These are phyloP conservation scores for Mycena latifolia DNA, from an alignment of 768 basidiomycete genomes.

Conservation along the genomic window DNA sequence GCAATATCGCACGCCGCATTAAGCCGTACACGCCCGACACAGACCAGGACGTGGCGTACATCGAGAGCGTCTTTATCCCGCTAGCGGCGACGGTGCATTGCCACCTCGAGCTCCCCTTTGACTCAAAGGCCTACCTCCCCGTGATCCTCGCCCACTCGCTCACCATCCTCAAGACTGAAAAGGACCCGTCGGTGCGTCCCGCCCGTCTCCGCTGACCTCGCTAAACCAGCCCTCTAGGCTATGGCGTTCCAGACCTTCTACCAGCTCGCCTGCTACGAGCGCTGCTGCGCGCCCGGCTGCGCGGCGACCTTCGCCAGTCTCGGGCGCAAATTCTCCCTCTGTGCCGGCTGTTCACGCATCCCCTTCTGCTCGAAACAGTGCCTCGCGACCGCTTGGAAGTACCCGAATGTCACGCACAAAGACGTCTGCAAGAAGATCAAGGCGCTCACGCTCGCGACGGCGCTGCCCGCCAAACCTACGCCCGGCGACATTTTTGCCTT, in stretches of 20 bases:
- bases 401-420: conserved; percentile 3
- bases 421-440: conserved; percentile 15
- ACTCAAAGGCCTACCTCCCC: neutral
- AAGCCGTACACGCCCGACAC: conserved; percentile 9
- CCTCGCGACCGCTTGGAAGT: conserved; percentile 9
- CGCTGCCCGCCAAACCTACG: neutral
- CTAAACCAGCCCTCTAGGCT: neutral
- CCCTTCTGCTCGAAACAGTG: conserved; percentile 8
- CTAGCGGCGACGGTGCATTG: conserved; percentile 1
- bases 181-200: neutral
- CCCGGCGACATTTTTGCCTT: neutral
- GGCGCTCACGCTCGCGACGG: neutral
- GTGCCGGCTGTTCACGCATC: conserved; percentile 3
- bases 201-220: neutral
- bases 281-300: conserved; percentile 11
- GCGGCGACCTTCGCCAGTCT: neutral
- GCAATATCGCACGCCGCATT: neutral
- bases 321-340: conserved; percentile 6
- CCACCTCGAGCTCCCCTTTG: conserved; percentile 9
- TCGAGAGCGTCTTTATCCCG: conserved; percentile 4
- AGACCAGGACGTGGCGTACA: conserved; percentile 1
- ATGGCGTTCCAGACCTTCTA: conserved; percentile 8
- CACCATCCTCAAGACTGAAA: neutral
- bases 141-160: conserved; percentile 1
- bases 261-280: conserved; percentile 5